Base-by-base conservation (phyloP, 805 yeast species). In the Candida jianshihensis region DNA sequence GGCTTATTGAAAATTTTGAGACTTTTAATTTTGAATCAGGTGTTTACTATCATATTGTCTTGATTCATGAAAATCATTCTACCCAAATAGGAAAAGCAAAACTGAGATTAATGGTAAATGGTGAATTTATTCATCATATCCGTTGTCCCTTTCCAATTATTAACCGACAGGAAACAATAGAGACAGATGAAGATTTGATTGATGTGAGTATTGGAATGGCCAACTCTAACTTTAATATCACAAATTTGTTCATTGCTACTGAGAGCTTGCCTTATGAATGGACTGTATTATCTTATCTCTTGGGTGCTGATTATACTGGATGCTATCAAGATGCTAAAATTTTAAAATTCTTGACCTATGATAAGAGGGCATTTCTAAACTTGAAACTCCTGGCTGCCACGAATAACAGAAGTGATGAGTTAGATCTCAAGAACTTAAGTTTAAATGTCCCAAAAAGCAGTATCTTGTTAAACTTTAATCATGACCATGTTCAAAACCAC, bases 281-380 rank as follows among this genome's bases (percentile, higher is more conserved):
- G 85, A 58, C 75, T 1, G 51, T 60, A 19, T 42, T 73, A 4
- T 58, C 77, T 0, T 69, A 62, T 42, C 58, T 58, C 34, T 50
- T 79, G 16, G 79, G 74, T 0, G 69, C 64, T 29, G 58, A 59
- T n/a, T 77, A 78, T 64, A 59, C 70, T 13, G 73, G 70, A 11
- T 47, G 59, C n/a, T 64, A 52, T 36, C 68, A 66, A 25, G 69
- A 63, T 42, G 37, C 39, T 11, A 54, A 63, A 42, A 38, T 73
- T 4, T 35, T 64, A 24, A 62, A 63, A 33, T 68, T 67, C 17
- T 45, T 76, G 36, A 61, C 56, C 34, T 64, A 61, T 27, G 53
- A 44, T 36, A 59, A 61, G 0, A 53, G 70, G 19, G 55, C 63
- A 7, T 49, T 51, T 18, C 56, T 70, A 21, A 64, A 60, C 13